Base-by-base conservation (phyloP, 306 rosid genomes). In the Quercus engelmannii region DNA sequence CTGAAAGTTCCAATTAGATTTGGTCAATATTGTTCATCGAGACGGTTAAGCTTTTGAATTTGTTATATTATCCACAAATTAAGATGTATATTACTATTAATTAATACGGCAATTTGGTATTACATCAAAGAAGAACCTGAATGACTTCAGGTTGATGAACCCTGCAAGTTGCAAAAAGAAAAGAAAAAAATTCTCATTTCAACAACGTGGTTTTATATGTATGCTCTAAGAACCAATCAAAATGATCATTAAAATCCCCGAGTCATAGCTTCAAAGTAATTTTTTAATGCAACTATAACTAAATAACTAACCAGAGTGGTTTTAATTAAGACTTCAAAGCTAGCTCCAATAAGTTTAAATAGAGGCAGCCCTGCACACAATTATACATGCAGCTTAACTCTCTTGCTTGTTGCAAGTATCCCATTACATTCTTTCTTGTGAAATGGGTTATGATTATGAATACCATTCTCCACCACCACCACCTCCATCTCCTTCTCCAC, bases 401-500 rank as follows among this genome's bases (percentile, higher is more conserved):
- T 20, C 31, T 33, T 15, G 4, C 21, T 31, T 9, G 10, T 4
- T 28, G 10, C 76, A 35, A n/a, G 62, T 8, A 41, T 41, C 28
- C 4, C 30, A 21, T 2, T 13, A 20, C 2, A 23, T 7, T 58
- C 1, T 58, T 12, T 14, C 28, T 20, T 6, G 30, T 21, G 11
- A 25, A 10, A 73, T 73, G 73, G 46, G 23, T 21, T 51, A 73
- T 54, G 69, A 55, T 41, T 41, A 41, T 41, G 46, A 41, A 61
- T 55, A 63, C n/a, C 19, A 25, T 5, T 13, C 68, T 38, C 78
- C 75, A 11, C 80, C 74, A 15, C 78, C 75, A 17, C 80, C 74
- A 15, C 17, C 46, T 38, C 43, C 43, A 38, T 38, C 43, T 35
- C 43, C 43, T 6, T 38, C 43, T 7, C 46, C 11, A 41, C 46